A percentile compares a stretch with the other conserved stretches of the same genome.
Conservation (phyloP, 1,139 yeast species). For the Wickerhamomyces sp. region DNA sequence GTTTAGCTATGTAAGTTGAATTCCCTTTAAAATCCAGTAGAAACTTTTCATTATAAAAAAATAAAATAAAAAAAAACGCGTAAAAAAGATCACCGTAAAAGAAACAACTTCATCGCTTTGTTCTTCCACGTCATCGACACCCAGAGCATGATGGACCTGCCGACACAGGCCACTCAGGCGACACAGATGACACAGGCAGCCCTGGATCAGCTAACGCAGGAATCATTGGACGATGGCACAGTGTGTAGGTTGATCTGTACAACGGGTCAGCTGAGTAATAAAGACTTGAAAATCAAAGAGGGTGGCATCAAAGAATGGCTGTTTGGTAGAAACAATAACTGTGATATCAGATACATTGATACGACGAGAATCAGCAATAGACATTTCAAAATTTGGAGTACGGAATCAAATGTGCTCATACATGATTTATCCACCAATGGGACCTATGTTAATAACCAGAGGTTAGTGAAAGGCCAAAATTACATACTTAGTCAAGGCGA, state of each 20-base stretch:
- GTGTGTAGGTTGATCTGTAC: constrained; percentile 62
- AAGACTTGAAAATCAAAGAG: constrained; percentile 35
- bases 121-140: too few relatives aligned
- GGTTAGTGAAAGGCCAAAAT: constrained; percentile 74
- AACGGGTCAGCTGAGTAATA: constrained; percentile 49
- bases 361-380: constrained; percentile 70
- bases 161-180: constrained; percentile 46
- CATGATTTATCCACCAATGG: constrained; percentile 85
- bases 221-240: constrained; percentile 36
- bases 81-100: too few relatives aligned
- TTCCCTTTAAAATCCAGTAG: too few relatives aligned
- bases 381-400: constrained; percentile 68
- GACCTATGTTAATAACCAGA: constrained; percentile 71
- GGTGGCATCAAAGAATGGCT: constrained; percentile 53
- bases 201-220: constrained; percentile 34
- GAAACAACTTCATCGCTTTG: too few relatives aligned
- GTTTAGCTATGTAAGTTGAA: too few relatives aligned
- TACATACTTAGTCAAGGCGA: constrained; percentile 88
- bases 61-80: too few relatives aligned
- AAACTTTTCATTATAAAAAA: too few relatives aligned
- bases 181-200: constrained; percentile 67
- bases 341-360: constrained; percentile 59
- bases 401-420: constrained; percentile 54
- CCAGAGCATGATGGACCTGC: constrained; percentile 8
- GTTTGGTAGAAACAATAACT: constrained; percentile 65